Conservation (phyloP, 768 basidiomycete genomes). For the Megacollybia marginata region DNA sequence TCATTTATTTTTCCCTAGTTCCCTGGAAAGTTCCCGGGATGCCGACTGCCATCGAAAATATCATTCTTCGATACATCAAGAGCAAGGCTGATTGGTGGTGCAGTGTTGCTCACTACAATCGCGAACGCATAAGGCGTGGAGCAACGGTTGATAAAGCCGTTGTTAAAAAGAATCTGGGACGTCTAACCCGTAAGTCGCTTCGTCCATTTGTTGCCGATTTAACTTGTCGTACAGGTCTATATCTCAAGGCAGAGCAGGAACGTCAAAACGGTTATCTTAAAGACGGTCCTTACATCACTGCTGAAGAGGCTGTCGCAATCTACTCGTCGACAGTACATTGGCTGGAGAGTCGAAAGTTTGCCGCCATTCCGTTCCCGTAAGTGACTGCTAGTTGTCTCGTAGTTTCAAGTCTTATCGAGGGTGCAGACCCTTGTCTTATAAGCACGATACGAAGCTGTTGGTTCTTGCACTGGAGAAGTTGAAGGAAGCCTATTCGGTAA, state of each 20-base stretch:
- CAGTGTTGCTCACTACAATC: constrained; percentile 95
- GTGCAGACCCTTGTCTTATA: constrained; percentile 85
- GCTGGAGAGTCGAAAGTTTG: constrained; percentile 96
- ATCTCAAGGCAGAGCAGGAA: constrained; percentile 98
- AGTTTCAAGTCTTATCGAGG: constrained; percentile 1
- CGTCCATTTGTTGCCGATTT: background rate
- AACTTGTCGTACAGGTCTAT: constrained; percentile 48
- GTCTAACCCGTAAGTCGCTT: constrained; percentile 75
- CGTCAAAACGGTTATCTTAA: constrained; percentile 97
- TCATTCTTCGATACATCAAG: constrained; percentile 98
- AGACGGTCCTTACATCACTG: constrained; percentile 98
- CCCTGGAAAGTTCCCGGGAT: constrained; percentile 99
- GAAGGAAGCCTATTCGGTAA: constrained; percentile 98
- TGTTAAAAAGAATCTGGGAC: constrained; percentile 97
- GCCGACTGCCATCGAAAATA: constrained; percentile 99
- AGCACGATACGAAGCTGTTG: constrained; percentile 96
- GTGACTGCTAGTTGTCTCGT: constrained; percentile 14
- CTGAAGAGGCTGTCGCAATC: constrained; percentile 97
- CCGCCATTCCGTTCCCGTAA: constrained; percentile 97
- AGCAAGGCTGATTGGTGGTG: constrained; percentile 99
- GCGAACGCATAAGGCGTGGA: constrained; percentile 93
- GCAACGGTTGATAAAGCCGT: constrained; percentile 98
- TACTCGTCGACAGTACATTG: constrained; percentile 99
- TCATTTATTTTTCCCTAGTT: constrained; percentile 33
- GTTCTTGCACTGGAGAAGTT: constrained; percentile 96